phyloP scores from a whole-genome alignment of 306 rosid genomes.

The Cucumis hystrix region DNA sequence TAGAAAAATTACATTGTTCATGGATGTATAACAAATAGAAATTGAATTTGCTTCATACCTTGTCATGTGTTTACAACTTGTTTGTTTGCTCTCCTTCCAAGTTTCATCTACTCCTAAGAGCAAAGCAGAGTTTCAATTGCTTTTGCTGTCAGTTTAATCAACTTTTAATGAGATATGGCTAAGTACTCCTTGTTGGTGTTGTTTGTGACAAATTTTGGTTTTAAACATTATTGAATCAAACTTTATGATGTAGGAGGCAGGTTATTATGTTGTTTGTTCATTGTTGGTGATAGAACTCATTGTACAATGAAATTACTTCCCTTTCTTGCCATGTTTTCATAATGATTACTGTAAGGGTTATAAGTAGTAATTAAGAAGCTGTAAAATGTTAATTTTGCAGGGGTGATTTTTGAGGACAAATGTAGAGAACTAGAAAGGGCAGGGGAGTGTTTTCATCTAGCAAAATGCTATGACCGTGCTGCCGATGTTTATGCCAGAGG shows the following conservation, averaged over 20 bases:
- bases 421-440: slow-evolving; percentile 41
- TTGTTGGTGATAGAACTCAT: background rate
- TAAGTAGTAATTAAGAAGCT: background rate
- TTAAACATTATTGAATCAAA: background rate
- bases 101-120: background rate
- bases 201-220: background rate
- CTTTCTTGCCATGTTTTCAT: background rate
- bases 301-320: background rate
- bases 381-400: slow-evolving; percentile 13
- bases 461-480: slow-evolving; percentile 32
- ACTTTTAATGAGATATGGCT: background rate
- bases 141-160: background rate
- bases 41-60: background rate
- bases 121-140: background rate
- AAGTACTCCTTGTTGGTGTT: background rate
- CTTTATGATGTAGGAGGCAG: background rate
- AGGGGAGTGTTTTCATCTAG: slow-evolving; percentile 53
- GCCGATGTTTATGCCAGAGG: slow-evolving; percentile 54
- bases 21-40: background rate
- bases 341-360: background rate
- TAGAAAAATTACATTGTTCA: background rate
- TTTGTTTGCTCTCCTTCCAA: background rate
- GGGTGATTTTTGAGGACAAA: slow-evolving; percentile 44
- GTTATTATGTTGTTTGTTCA: background rate
- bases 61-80: background rate